Percentiles rank a stretch among this genome's conserved stretches.
Evolutionary conservation across 116 monocot genomes (phyloP).

Genomic region (Iris pallida): DNA sequence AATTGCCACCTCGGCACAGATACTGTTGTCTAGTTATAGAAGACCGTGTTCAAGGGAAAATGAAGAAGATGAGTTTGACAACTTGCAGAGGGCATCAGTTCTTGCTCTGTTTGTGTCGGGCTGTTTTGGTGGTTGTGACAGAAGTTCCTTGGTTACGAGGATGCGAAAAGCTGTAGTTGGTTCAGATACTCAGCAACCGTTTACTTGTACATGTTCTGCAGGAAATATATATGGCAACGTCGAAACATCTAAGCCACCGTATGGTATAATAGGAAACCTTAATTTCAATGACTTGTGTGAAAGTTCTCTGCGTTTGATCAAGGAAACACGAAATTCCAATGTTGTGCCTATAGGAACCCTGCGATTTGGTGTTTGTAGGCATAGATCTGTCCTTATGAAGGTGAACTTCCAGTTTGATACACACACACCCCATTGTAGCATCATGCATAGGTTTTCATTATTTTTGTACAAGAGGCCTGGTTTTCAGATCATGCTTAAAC

Average conservation of each 20-base stretch:
- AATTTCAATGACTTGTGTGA: conserved; percentile 69
- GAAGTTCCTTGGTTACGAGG: conserved; percentile 45
- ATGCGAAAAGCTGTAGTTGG: conserved; percentile 59
- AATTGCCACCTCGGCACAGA: conserved; percentile 68
- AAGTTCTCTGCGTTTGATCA: conserved; percentile 63
- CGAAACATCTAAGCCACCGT: conserved; percentile 19
- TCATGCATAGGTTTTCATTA: no score
- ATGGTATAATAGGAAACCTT: conserved; percentile 16
- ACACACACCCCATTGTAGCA: neutral
- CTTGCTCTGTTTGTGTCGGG: conserved; percentile 97
- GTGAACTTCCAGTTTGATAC: conserved; percentile 28
- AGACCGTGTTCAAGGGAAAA: conserved; percentile 22
- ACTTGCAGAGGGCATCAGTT: conserved; percentile 71
- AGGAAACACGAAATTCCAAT: conserved; percentile 68
- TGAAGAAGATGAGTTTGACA: conserved; percentile 33
- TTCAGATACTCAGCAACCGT: conserved; percentile 65
- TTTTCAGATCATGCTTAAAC: no score
- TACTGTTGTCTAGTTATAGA: conserved; percentile 56
- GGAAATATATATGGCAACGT: conserved; percentile 27
- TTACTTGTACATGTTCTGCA: conserved; percentile 78
- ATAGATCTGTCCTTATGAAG: conserved; percentile 98
- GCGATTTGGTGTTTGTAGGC: conserved; percentile 95
- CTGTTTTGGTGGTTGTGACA: conserved; percentile 92
- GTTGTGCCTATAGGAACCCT: conserved; percentile 84
- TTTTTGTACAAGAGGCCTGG: no score